Percentiles rank a stretch among this genome's conserved stretches.
These are phyloP conservation scores for Solanum hybrid DNA, from an alignment of 305 asterid species.

Conservation along the genomic window DNA sequence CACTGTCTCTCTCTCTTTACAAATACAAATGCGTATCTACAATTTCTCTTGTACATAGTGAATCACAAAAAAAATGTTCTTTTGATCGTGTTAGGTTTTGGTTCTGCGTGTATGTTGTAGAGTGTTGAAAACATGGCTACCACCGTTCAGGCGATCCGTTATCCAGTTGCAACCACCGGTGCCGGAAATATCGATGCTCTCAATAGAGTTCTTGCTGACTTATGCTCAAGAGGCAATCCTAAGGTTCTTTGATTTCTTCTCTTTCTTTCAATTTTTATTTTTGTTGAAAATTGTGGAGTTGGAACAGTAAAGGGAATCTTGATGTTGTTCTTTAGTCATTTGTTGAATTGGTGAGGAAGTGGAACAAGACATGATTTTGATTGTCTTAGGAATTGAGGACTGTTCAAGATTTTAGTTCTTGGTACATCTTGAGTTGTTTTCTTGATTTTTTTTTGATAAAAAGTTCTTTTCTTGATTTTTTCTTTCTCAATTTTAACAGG, in stretches of 20 bases:
- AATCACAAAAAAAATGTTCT: background rate
- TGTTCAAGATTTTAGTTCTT: background rate
- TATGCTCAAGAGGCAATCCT: background rate
- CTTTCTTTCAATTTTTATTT: background rate
- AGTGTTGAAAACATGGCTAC: slow-evolving; percentile 26
- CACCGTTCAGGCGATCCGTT: slow-evolving; percentile 13
- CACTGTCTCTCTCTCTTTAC: background rate
- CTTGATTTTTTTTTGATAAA: background rate
- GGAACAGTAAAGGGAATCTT: background rate
- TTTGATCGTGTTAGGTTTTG: background rate
- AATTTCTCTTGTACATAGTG: background rate
- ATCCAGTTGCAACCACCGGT: slow-evolving; percentile 48
- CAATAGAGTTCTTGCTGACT: slow-evolving; percentile 3
- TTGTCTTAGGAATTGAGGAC: background rate
- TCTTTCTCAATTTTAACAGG: background rate
- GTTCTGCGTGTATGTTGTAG: background rate
- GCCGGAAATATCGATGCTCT: slow-evolving; percentile 58
- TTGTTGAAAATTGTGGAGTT: slow-evolving; percentile 25
- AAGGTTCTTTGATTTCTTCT: slow-evolving; percentile 20
- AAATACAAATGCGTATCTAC: background rate
- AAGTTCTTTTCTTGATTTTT: background rate
- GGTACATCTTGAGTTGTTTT: background rate
- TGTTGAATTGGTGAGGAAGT: background rate
- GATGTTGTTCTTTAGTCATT: background rate
- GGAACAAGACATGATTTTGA: background rate